Evolutionary conservation across 2,329 filamentous ascomycete species (phyloP), one percentile per base, ranked within the genome.

Genomic region (Aspergillus costaricaensis): DNA sequence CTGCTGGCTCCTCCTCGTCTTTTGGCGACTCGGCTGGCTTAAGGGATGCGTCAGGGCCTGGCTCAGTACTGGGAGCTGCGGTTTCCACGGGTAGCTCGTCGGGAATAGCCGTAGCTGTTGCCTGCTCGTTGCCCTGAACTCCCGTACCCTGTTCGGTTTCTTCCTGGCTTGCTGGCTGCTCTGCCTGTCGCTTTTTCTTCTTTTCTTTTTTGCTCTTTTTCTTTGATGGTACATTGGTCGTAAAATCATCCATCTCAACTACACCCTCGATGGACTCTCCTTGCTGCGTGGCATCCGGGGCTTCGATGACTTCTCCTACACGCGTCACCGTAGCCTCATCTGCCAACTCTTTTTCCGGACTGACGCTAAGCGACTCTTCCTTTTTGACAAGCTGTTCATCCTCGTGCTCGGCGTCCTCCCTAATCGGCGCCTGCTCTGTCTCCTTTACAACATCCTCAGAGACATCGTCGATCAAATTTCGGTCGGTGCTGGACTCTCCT

Each of bases 151-250:
- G 44, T 30, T 58, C 58, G 17, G 53, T 58, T 48, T 62, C 55
- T 25, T 59, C 23, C 10, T 15, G 7, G 39, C 30, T 23, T 38
- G 53, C 53, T 39, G 60, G 43, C 44, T 56, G 54, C 25, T 67
- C 49, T 32, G 63, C 66, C 54, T 69, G 55, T 15, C 64, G 67
- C 36, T 70, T 62, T 58, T 70, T 68, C 56, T 72, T 67, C 58
- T 65, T 70, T 36, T 71, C 62, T 32, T 72, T 72, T 54, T 72
- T 72, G 60, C 65, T 70, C 55, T 65, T 51, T 32, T 70, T 69
- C 39, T 61, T 66, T 17, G 60, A 59, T 7, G 61, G 25, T 1
- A 51, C 30, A 5, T 59, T 27, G 12, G 54, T 30, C 39, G 66
- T 64, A 12, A 17, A 25, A 14, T 58, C 36, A 32, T 61, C 63